These are phyloP conservation scores for Tilletiaria anomala DNA, from an alignment of 1,284 basidiomycete genomes.

Conservation along the genomic window DNA sequence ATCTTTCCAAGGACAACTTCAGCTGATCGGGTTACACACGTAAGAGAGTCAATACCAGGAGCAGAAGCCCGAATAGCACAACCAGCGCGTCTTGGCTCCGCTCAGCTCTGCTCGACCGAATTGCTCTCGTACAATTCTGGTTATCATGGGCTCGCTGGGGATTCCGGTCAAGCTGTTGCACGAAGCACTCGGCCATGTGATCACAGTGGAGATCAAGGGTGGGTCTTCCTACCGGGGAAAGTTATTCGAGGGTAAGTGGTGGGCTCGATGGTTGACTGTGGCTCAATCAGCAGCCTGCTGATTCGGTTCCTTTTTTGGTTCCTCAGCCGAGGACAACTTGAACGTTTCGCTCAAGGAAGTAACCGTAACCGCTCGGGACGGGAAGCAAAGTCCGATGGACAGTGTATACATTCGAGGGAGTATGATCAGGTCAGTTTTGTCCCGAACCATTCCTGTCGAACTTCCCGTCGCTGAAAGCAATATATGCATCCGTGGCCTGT, in stretches of 20 bases:
- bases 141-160: no score
- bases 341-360: slow-evolving; percentile 95
- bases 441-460: neutral
- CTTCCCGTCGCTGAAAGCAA: neutral
- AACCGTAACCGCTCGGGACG: slow-evolving; percentile 93
- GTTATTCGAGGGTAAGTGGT: slow-evolving; percentile 55
- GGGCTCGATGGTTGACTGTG: neutral
- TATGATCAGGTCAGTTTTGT: slow-evolving; percentile 49
- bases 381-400: slow-evolving; percentile 95
- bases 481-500: neutral
- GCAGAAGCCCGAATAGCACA: no score
- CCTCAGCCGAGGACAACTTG: slow-evolving; percentile 84
- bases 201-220: slow-evolving; percentile 95
- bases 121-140: no score
- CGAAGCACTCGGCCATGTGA: slow-evolving; percentile 70
- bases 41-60: no score
- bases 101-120: no score
- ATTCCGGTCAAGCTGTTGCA: slow-evolving; percentile 42
- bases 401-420: slow-evolving; percentile 97
- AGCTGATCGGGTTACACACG: no score
- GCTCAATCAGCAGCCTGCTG: neutral
- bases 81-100: no score
- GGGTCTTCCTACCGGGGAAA: slow-evolving; percentile 94
- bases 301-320: neutral
- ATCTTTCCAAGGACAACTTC: no score